Base-by-base conservation (phyloP, 2,329 filamentous ascomycete genomes). In the Fusarium sp. region DNA sequence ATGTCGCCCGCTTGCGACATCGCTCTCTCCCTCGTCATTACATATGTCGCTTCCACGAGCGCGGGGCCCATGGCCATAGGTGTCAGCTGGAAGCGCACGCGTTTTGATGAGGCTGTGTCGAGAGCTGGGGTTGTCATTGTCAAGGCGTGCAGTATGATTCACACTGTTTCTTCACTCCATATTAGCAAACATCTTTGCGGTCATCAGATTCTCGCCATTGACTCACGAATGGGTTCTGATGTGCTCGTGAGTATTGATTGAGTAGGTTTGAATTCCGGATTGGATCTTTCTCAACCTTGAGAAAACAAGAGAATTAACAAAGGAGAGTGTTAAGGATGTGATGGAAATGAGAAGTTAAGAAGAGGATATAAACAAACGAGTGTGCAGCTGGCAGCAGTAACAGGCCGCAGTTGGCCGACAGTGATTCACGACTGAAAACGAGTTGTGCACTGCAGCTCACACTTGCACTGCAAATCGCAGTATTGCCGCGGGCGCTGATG, bases 1-100 rank as follows among this genome's bases (percentile, higher is more conserved):
- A 67, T 32, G 6, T 42, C 49, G 4, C 48, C 42, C 0, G 61
- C 61, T 6, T 46, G 5, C 7, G 20, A 7, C 34, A 58, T 58
- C 1, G 59, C 54, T n/a, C 18, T 34, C 12, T 64, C 52, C 1
- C 63, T 16, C 1, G 44, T 64, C 53, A 59, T 59, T 1, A 62
- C 10, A 3, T 45, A 64, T 3, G 48, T 55, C 1, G 29, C 56
- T n/a, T 44, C 47, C 2, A 60, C 48, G 4, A 60, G 30, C 12
- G 12, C 12, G 13, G 29, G 27, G 4, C 11, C 11, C 4, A 11
- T 29, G 12, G 27, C 27, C 27, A 10, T 29, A 20, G 27, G 27
- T 29, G 27, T 10, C 5, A 29, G 27, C 27, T 29, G 11, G 27
- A 29, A 20, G 20, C 20, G 20, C 20, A 20, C 20, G 20, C 20